phyloP scores from a whole-genome alignment of 179 eudicot species.

The Nepenthes alata region DNA sequence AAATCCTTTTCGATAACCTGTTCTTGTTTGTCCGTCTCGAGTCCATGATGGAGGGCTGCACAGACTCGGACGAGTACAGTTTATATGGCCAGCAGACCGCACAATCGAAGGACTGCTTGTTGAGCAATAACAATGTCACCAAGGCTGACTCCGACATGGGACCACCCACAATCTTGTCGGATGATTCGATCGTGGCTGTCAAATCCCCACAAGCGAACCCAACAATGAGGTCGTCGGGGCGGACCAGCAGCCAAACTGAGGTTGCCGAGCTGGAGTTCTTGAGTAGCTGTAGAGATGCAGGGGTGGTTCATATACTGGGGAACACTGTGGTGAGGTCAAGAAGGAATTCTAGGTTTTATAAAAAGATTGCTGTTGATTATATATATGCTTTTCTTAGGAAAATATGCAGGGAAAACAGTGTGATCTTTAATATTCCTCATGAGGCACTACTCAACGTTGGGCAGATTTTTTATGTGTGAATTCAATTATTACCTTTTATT shows the following conservation, averaged over 20 bases:
- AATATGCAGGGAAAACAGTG: conserved; percentile 96
- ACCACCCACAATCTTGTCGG: conserved; percentile 18
- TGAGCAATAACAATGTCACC: conserved; percentile 10
- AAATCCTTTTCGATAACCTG: conserved; percentile 65
- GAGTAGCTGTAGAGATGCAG: conserved; percentile 66
- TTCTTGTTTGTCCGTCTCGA: conserved; percentile 75
- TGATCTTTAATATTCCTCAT: conserved; percentile 87
- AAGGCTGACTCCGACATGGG: conserved; percentile 10
- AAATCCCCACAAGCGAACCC: conserved; percentile 9
- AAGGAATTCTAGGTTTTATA: conserved; percentile 47
- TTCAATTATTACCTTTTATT: no score
- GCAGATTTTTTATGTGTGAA: conserved; percentile 72
- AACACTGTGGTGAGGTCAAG: conserved; percentile 76
- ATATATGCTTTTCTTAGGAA: conserved; percentile 91
- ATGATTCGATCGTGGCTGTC: conserved; percentile 17
- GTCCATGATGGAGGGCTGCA: conserved; percentile 87
- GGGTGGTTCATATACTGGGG: conserved; percentile 93
- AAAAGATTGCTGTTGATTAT: conserved; percentile 80
- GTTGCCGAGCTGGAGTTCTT: conserved; percentile 68
- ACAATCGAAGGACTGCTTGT: conserved; percentile 31
- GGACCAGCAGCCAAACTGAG: conserved; percentile 40
- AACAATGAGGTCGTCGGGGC: conserved; percentile 33
- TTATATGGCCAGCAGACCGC: conserved; percentile 57
- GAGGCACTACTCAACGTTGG: conserved; percentile 90
- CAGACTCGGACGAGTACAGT: conserved; percentile 85